Conservation (phyloP, 768 basidiomycete genomes). For the Tulasnella sp. region DNA sequence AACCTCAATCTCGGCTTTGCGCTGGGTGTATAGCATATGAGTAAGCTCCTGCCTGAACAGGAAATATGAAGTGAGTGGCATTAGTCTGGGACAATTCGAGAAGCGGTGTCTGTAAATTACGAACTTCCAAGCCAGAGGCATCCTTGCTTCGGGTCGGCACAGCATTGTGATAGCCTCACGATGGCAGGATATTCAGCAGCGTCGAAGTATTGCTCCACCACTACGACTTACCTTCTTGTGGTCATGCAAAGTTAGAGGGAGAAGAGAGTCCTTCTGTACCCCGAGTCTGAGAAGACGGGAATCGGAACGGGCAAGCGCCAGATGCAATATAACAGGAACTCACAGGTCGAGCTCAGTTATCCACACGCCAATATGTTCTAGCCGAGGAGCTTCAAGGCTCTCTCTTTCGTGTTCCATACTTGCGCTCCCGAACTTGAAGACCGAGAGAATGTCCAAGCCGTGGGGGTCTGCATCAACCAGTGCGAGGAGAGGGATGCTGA, state of each 20-base stretch:
- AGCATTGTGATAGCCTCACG: slow-evolving; percentile 56
- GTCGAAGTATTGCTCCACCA: neutral
- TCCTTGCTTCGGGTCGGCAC: slow-evolving; percentile 28
- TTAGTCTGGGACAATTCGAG: neutral
- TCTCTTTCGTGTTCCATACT: slow-evolving; percentile 59
- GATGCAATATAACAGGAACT: slow-evolving; percentile 17
- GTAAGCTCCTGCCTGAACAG: slow-evolving; percentile 60
- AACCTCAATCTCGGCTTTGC: slow-evolving; percentile 85
- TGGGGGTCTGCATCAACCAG: slow-evolving; percentile 88
- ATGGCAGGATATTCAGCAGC: neutral
- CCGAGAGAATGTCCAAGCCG: slow-evolving; percentile 83
- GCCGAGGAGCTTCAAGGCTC: slow-evolving; percentile 53
- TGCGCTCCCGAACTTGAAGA: slow-evolving; percentile 73
- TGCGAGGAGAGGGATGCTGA: slow-evolving; percentile 64
- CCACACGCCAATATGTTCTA: slow-evolving; percentile 75
- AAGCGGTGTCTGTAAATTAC: slow-evolving; percentile 19
- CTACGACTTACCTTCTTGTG: slow-evolving; percentile 56
- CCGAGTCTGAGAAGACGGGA: slow-evolving; percentile 37
- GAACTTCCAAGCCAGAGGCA: slow-evolving; percentile 64
- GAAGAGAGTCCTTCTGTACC: slow-evolving; percentile 46
- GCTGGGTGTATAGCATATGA: slow-evolving; percentile 67
- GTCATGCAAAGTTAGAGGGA: slow-evolving; percentile 62
- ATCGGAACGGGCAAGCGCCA: neutral
- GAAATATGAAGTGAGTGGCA: neutral
- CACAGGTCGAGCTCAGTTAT: slow-evolving; percentile 58